Conservation (phyloP, 2,329 filamentous ascomycete genomes). For the Teratosphaeria zuluensis region DNA sequence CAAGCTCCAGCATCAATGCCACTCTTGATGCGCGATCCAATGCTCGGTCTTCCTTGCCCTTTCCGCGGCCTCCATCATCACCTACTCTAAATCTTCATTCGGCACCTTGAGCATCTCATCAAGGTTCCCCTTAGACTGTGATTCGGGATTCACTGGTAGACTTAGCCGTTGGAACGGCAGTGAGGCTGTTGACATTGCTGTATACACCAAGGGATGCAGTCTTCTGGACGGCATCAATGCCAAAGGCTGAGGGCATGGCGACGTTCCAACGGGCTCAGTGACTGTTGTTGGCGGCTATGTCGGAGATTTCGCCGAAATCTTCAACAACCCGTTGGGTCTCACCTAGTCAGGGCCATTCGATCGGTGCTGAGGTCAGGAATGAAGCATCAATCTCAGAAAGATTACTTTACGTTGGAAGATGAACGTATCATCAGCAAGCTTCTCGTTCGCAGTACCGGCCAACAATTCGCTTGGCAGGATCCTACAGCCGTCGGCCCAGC, state of each 20-base stretch:
- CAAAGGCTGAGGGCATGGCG: too few species aligned
- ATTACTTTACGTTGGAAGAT: constrained; percentile 4
- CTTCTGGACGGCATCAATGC: too few species aligned
- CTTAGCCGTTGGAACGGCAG: too few species aligned
- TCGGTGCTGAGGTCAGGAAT: too few species aligned
- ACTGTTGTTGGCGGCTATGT: constrained; percentile 21
- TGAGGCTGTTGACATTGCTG: constrained; percentile 12
- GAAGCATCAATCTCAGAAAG: too few species aligned
- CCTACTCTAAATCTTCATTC: constrained; percentile 16
- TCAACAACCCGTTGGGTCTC: constrained; percentile 16
- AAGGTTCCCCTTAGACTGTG: constrained; percentile 11
- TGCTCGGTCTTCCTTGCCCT: background rate
- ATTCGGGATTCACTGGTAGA: too few species aligned
- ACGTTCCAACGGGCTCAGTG: too few species aligned
- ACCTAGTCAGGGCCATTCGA: background rate
- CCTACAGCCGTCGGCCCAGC: background rate
- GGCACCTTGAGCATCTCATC: constrained; percentile 15
- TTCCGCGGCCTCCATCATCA: constrained; percentile 10
- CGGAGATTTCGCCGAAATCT: constrained; percentile 16
- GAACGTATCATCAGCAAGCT: constrained; percentile 13
- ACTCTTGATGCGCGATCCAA: too few species aligned
- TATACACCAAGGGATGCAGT: constrained; percentile 13
- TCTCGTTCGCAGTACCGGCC: constrained; percentile 19
- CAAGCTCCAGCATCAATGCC: too few species aligned
- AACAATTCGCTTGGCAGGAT: constrained; percentile 18